These are phyloP conservation scores for Phialophora verrucosa DNA, from an alignment of 2,329 filamentous ascomycete genomes.

Conservation along the genomic window DNA sequence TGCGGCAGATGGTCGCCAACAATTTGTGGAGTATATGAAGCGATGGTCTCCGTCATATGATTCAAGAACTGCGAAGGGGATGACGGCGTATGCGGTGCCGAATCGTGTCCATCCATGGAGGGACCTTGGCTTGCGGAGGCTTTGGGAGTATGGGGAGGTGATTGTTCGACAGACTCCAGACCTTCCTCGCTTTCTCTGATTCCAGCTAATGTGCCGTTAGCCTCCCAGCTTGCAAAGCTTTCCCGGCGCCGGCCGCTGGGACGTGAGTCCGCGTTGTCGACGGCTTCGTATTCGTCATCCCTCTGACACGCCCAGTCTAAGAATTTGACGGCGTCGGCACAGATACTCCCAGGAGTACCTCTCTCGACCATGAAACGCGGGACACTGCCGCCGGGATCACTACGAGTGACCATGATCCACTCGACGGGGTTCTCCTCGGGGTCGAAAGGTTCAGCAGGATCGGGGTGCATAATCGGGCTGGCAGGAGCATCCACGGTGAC, in stretches of 20 bases:
- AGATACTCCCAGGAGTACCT: conserved; percentile 80
- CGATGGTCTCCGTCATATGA: conserved; percentile 51
- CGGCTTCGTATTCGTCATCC: conserved; percentile 51
- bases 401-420: conserved; percentile 92
- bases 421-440: conserved; percentile 72
- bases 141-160: conserved; percentile 21
- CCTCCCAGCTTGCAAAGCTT: conserved; percentile 39
- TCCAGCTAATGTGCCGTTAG: conserved; percentile 40
- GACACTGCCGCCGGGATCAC: conserved; percentile 85
- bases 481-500: conserved; percentile 31
- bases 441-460: conserved; percentile 43
- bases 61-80: conserved; percentile 23
- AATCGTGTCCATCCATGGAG: not conserved
- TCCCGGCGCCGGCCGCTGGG: conserved; percentile 30
- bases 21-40: conserved; percentile 58
- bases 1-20: conserved; percentile 51
- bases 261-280: conserved; percentile 25
- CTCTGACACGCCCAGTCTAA: conserved; percentile 73
- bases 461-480: conserved; percentile 12
- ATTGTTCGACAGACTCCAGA: conserved; percentile 18
- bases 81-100: conserved; percentile 14
- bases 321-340: conserved; percentile 79
- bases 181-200: conserved; percentile 35
- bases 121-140: conserved; percentile 15
- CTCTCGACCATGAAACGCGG: conserved; percentile 91